Evolutionary conservation across 192 early-diverging fungal species (phyloP).

Genomic region (Dispira parvispora): DNA sequence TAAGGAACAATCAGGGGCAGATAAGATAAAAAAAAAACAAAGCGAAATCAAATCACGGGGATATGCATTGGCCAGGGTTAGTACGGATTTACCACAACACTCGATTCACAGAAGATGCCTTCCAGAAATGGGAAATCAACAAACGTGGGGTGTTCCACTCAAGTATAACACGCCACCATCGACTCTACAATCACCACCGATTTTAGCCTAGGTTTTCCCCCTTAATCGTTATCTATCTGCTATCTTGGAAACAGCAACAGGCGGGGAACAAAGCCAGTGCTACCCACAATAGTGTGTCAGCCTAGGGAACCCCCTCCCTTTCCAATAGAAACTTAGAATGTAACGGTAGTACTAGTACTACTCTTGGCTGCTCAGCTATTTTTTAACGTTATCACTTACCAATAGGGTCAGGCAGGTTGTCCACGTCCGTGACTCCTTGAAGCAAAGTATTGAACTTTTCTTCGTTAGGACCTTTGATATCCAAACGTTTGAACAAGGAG

Average conservation of each 20-base stretch:
- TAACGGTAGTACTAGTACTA: neutral
- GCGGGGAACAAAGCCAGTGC: neutral
- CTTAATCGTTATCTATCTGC: neutral
- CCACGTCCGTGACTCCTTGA: slow-evolving; percentile 81
- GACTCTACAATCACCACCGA: neutral
- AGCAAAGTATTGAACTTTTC: slow-evolving; percentile 79
- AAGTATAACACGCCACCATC: neutral
- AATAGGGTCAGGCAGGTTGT: slow-evolving; percentile 65
- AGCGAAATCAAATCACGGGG: neutral
- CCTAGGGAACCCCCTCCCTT: neutral
- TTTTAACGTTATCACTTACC: slow-evolving; percentile 18
- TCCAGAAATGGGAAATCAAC: neutral
- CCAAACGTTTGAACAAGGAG: slow-evolving; percentile 76
- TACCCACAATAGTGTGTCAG: neutral
- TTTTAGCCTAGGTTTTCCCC: neutral
- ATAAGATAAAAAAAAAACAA: slow-evolving; percentile 10
- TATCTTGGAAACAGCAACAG: neutral
- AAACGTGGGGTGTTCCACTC: neutral
- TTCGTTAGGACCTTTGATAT: slow-evolving; percentile 47
- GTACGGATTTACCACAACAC: too few relatives aligned
- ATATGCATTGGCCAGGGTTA: neutral
- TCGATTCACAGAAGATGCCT: too few relatives aligned
- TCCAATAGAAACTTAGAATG: neutral
- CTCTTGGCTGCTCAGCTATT: too few relatives aligned
- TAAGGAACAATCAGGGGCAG: too few relatives aligned